phyloP scores from a whole-genome alignment of 108 stramenopile genomes.

The Bacterosira constricta region DNA sequence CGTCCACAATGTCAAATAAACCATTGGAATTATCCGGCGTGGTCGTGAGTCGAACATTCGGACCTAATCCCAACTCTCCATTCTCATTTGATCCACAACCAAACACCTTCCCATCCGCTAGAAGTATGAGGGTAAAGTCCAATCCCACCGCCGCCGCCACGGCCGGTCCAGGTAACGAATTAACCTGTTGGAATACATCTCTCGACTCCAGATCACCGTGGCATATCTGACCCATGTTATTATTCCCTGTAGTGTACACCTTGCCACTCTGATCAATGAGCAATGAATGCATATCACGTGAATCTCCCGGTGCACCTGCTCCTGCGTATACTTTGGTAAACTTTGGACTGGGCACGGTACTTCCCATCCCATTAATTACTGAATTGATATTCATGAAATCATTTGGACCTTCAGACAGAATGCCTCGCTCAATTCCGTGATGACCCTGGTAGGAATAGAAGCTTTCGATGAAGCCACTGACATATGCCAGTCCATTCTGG shows the following conservation, averaged over 20 bases:
- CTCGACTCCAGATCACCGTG: slow-evolving; percentile 14
- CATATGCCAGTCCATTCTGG: neutral
- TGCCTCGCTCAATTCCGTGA: slow-evolving; percentile 1
- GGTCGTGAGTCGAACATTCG: neutral
- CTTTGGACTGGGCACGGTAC: slow-evolving; percentile 5
- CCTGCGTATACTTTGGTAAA: slow-evolving; percentile 16
- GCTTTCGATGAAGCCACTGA: slow-evolving; percentile 22
- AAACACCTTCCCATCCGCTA: slow-evolving; percentile 36
- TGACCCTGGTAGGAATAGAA: slow-evolving; percentile 9
- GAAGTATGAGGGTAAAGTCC: slow-evolving; percentile 40
- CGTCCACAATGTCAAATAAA: neutral
- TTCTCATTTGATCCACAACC: slow-evolving; percentile 39
- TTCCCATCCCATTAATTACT: neutral
- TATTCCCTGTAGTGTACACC: slow-evolving; percentile 18
- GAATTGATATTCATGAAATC: neutral
- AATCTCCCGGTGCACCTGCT: slow-evolving; percentile 23
- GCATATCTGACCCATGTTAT: slow-evolving; percentile 27
- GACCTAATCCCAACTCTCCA: slow-evolving; percentile 42
- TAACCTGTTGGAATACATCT: neutral
- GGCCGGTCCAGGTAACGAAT: slow-evolving; percentile 12
- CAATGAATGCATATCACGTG: slow-evolving; percentile 27
- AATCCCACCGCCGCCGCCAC: slow-evolving; percentile 34
- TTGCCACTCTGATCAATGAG: slow-evolving; percentile 5
- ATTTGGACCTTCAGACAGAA: slow-evolving; percentile 3
- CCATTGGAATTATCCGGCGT: neutral